Conservation (phyloP, 192 early-diverging fungal genomes). For the Coemansia sp. region DNA sequence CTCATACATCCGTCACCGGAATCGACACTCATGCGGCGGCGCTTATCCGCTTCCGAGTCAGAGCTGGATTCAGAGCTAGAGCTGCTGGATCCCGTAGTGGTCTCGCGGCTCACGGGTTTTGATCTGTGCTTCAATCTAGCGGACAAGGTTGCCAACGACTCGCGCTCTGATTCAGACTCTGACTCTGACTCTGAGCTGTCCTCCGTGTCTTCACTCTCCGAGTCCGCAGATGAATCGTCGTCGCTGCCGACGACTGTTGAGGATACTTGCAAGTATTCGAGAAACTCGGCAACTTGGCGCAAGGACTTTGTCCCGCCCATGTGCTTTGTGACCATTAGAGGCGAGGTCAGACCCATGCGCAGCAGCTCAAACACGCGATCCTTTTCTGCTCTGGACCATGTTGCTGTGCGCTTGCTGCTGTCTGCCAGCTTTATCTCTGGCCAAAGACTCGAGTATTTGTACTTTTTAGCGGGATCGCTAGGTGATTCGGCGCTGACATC, state of each 20-base stretch:
- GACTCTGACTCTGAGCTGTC: background rate
- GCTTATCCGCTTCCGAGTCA: background rate
- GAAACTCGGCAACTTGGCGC: conserved; percentile 41
- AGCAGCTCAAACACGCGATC: conserved; percentile 18
- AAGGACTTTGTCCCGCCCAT: conserved; percentile 37
- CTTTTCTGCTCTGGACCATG: conserved; percentile 40
- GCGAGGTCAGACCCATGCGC: conserved; percentile 17
- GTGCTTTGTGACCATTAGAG: conserved; percentile 9
- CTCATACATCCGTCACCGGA: background rate
- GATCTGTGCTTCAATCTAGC: background rate
- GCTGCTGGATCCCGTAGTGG: background rate
- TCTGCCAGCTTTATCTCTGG: background rate
- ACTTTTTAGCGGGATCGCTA: background rate
- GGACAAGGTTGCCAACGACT: background rate
- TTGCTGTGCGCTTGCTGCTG: background rate
- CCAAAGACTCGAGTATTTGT: background rate
- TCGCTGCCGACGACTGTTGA: conserved; percentile 5
- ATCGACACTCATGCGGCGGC: background rate
- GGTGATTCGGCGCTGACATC: background rate
- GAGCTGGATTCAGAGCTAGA: background rate
- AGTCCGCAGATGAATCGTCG: background rate
- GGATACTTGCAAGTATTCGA: conserved; percentile 37
- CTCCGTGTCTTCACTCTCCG: background rate
- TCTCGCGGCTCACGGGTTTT: background rate
- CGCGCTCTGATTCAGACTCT: background rate